Base-by-base conservation (phyloP, 2,329 filamentous ascomycete species). In the Setomelanomma holmii region DNA sequence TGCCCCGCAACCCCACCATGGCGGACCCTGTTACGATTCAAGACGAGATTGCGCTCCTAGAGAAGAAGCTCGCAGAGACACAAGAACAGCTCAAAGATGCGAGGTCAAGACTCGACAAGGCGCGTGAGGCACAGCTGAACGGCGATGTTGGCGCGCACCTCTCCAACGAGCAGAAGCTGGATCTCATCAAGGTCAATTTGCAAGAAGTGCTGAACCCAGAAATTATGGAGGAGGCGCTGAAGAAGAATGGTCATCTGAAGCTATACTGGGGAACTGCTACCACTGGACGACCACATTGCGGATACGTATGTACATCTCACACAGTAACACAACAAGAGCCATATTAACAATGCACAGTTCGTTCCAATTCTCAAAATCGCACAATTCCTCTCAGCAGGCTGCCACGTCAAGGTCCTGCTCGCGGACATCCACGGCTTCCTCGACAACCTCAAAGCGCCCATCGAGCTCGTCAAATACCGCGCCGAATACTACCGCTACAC, bases 241-340 rank as follows among this genome's bases (percentile, higher is more conserved):
- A 86, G 53, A 87, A 90, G 56, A 65, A 63, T 47, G 83, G 88
- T 40, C 84, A 86, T 47, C 83, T 90, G 45, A 89, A 87, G 72
- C 86, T 96, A 74, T 96, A 96, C 85, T 96, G 90, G 91, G 90
- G 89, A 36, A 93, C 89, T 34, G 90, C 90, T 16, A 91, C 91
- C 14, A 96, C 91, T 0, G 91, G 91, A n/a, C 84, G 88, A 54
- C 92, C 92, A 48, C 93, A 97, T 75, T 90, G 86, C 72, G 93
- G 91, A 63, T 96, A 96, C 82, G 67, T 63, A 22, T 22, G 17
- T 34, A 33, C 14, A 22, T 21, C 16, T 30, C 6, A n/a, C n/a
- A n/a, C 17, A 16, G 23, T 11, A 16, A 35, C n/a, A n/a, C n/a
- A n/a, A 4, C 14, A 17, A 5, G 23, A 20, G 40, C 40, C 46